Percentiles rank a stretch among this genome's conserved stretches.
Conservation (phyloP, 495 filamentous ascomycete genomes). For the Trichoderma erinaceum region DNA sequence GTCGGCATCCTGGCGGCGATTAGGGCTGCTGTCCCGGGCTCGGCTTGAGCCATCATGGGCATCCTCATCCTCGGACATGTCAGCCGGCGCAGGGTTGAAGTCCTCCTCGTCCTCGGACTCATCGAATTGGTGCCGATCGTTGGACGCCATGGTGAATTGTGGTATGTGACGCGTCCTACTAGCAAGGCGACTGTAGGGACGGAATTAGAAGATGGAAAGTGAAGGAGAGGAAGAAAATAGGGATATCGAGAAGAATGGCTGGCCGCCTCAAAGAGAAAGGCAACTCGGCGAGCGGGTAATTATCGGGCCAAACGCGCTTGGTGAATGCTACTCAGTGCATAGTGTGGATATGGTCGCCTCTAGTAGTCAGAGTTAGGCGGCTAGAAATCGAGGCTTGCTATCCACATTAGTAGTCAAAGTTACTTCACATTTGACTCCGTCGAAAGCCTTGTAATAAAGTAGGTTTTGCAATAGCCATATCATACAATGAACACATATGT, state of each 20-base stretch:
- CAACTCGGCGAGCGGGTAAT: slow-evolving; percentile 6
- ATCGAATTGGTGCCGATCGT: slow-evolving; percentile 40
- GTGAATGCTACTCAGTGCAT: background rate
- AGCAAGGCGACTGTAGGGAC: background rate
- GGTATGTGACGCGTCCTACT: background rate
- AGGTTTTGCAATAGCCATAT: too few relatives aligned
- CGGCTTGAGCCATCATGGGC: slow-evolving; percentile 32
- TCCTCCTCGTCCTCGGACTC: slow-evolving; percentile 70
- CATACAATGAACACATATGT: too few relatives aligned
- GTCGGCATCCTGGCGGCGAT: slow-evolving; percentile 37
- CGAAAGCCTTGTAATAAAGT: too few relatives aligned
- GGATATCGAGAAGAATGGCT: background rate
- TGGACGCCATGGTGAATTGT: slow-evolving; percentile 39
- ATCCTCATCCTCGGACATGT: slow-evolving; percentile 58
- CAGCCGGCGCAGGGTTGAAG: slow-evolving; percentile 60
- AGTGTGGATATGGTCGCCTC: background rate
- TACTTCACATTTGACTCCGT: too few relatives aligned
- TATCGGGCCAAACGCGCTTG: slow-evolving; percentile 11
- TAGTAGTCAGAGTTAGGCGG: too few relatives aligned
- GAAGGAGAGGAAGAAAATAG: background rate
- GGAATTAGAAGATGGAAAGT: background rate
- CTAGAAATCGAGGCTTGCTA: too few relatives aligned
- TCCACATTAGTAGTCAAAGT: too few relatives aligned
- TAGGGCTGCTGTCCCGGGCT: slow-evolving; percentile 20
- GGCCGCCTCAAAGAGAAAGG: background rate